These are phyloP conservation scores for Ceratocystis cacaofunesta DNA, from an alignment of 2,329 filamentous ascomycete species.

Conservation along the genomic window DNA sequence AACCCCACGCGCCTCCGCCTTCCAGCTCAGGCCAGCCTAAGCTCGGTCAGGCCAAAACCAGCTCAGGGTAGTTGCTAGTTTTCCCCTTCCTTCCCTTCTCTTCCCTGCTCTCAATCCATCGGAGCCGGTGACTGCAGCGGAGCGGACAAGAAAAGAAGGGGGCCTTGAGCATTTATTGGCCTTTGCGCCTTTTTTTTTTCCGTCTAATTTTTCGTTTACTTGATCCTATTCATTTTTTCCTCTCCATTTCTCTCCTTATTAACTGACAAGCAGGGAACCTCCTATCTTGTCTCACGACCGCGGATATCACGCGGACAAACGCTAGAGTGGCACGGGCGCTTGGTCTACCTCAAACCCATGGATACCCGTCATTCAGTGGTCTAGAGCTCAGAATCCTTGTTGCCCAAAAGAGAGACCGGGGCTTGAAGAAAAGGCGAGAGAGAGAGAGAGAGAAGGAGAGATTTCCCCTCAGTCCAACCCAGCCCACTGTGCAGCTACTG, in stretches of 20 bases:
- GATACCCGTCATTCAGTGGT: not conserved
- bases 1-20: not conserved
- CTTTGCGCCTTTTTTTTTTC: not conserved
- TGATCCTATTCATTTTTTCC: not conserved
- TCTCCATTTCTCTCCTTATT: not conserved
- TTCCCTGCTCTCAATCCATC: not conserved
- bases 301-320: constrained; percentile 4
- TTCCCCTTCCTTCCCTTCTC: not conserved
- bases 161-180: not conserved
- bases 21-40: not conserved
- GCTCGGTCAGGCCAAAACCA: not conserved
- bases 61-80: constrained; percentile 1
- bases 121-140: not conserved
- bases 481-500: not conserved
- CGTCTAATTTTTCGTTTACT: not conserved
- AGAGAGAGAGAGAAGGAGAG: not conserved
- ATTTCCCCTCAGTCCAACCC: not conserved
- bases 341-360: not conserved
- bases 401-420: not conserved
- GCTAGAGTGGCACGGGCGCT: constrained; percentile 2
- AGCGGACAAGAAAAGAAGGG: not conserved
- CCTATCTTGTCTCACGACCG: not conserved
- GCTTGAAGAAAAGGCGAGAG: not conserved
- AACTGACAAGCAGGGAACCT: not conserved
- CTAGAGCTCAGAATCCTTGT: not conserved